Percentiles rank a stretch among this genome's conserved stretches.
Conservation (phyloP, 805 yeast species). For the Sugiyamaella lignohabitans region DNA sequence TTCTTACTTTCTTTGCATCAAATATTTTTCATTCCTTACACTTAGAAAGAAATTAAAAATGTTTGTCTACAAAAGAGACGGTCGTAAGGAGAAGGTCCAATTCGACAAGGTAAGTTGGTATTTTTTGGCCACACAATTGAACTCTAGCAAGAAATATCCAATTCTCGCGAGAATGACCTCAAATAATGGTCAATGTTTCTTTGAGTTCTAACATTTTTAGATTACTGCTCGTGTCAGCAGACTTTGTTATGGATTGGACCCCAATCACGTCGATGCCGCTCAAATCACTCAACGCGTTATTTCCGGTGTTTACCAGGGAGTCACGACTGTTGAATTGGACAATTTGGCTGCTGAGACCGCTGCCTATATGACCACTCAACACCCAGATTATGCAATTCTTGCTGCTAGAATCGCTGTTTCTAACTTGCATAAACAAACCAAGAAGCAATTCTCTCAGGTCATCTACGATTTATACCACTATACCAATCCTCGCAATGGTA, state of each 20-base stretch:
- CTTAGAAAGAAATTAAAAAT: slow-evolving; percentile 7
- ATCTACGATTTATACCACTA: slow-evolving; percentile 66
- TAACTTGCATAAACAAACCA: slow-evolving; percentile 89
- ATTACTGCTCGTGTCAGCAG: slow-evolving; percentile 94
- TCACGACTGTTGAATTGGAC: slow-evolving; percentile 82
- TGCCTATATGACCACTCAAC: slow-evolving; percentile 94
- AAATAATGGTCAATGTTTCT: too few species aligned
- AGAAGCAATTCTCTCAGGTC: slow-evolving; percentile 76
- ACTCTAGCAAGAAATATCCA: too few species aligned
- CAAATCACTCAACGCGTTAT: slow-evolving; percentile 94
- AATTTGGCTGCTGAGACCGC: slow-evolving; percentile 92
- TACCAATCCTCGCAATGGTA: slow-evolving; percentile 71
- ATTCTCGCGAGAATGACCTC: too few species aligned
- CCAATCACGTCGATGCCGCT: slow-evolving; percentile 88
- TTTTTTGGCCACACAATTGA: too few species aligned
- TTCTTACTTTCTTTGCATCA: too few species aligned
- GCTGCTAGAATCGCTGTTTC: slow-evolving; percentile 96
- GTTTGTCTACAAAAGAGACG: slow-evolving; percentile 44
- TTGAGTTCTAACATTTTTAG: too few species aligned
- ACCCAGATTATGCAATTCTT: slow-evolving; percentile 93
- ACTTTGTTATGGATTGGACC: slow-evolving; percentile 88
- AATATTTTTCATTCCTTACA: too few species aligned
- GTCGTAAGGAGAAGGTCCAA: slow-evolving; percentile 88
- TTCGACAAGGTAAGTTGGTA: slow-evolving; percentile 60
- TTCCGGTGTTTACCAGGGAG: slow-evolving; percentile 91